Base-by-base conservation (phyloP, 495 filamentous ascomycete species). In the Lasiosphaeris hirsuta region DNA sequence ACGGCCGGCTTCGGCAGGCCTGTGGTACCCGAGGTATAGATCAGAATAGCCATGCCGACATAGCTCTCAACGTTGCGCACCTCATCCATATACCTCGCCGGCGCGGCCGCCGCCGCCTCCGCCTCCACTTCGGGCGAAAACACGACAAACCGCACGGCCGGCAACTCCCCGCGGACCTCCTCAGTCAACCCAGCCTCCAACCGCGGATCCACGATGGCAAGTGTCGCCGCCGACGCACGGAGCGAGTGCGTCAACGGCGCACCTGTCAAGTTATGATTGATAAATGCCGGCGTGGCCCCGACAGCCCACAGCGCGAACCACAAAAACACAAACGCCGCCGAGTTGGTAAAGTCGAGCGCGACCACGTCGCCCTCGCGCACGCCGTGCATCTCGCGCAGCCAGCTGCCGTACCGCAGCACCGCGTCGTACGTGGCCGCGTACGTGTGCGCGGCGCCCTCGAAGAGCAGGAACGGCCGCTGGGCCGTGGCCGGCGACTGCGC, bases 1-100 rank as follows among this genome's bases (percentile, higher is more conserved):
- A 96, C 83, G 0, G 92, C 94, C 2, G 91, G 83, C 68, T 98
- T 98, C 0, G 94, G 94, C 56, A 97, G 76, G 0, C 94, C 94
- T 0, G 92, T 96, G 2, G 92, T 96, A 5, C 92, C 92, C 43
- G 85, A 79, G 13, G 92, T 96, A 68, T 89, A 96, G 23, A 96
- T 92, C 61, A 96, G 75, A 35, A 88, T 71, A 0, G 85, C 88
- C 78, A 90, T 84, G 55, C 86, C 82, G 8, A 77, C 77, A 7
- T 75, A 58, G n/a, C 75, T 71, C 7, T 71, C 62, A 2, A 82
- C 83, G 10, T 67, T 63, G 9, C 90, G 80, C 11, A 73, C 79
- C 35, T 73, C 70, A 60, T 96, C 84, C 17, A 82, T 79, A 38
- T 83, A 82, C 4, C 92, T 78, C 7, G 77, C 65, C 0, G 79